Evolutionary conservation across 495 filamentous ascomycete species (phyloP), one percentile per base, ranked within the genome.

Genomic region (Daldinia childiae): DNA sequence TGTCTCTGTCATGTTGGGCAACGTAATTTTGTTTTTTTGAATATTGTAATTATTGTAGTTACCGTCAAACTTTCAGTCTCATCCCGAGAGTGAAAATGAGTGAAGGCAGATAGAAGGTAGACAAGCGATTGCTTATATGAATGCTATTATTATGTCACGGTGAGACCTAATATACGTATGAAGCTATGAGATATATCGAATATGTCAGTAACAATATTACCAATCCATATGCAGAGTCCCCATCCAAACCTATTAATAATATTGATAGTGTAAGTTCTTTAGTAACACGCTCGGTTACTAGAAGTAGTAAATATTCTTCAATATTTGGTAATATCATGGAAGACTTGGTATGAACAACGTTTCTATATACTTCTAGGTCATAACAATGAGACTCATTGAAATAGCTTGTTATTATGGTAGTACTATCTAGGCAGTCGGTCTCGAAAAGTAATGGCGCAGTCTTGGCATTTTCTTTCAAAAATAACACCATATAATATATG

Each of bases 1-100:
- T 2, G 71, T 67, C 21, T 74, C 71, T 11, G 67, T 14, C 71
- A 74, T 74, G 32, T 52, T 39, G 43, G 30, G n/a, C 50, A 17
- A 26, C 4, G 1, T 12, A 21, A 11, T 45, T 24, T 48, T 21
- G 1, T 11, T 19, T 21, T 45, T 45, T 45, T 19, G 5, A 7
- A 9, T 21, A 8, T 21, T 9, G 21, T 8, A 12, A 12, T 48
- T 48, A 3, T 48, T 1, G 4, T 21, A 12, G 19, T 48, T 24
- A 24, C 8, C n/a, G n/a, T 48, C 11, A 21, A 21, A 8, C 8
- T 14, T 48, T 11, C 19, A 7, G 9, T 48, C 17, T 19, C 17
- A 48, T 4, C 24, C 19, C 43, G 19, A 48, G 43, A 8, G 19
- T 19, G 43, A 12, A n/a, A 24, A 12, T 21, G 17, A 48, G 17